phyloP scores from a whole-genome alignment of 2,329 filamentous ascomycete species.

The Ceratocystis papillata region DNA sequence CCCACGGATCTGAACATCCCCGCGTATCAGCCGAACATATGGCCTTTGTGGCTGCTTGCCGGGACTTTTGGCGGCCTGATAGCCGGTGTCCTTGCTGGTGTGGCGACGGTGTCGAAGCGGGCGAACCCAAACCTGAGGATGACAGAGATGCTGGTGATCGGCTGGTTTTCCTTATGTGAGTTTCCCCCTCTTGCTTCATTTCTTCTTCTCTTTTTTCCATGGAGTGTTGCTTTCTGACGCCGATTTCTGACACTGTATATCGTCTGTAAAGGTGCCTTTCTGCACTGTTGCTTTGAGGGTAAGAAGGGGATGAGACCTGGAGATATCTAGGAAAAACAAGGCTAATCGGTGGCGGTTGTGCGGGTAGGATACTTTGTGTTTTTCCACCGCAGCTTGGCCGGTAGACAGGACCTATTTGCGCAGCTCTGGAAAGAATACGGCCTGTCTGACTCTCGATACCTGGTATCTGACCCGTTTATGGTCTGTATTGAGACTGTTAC shows the following conservation, averaged over 20 bases:
- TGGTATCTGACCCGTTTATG: slow-evolving; percentile 72
- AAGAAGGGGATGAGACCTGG: slow-evolving; percentile 21
- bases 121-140: neutral
- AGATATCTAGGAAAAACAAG: neutral
- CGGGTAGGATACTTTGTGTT: slow-evolving; percentile 59
- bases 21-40: slow-evolving; percentile 56
- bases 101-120: neutral
- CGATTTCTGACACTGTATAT: neutral
- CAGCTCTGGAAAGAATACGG: slow-evolving; percentile 93
- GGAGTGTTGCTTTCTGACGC: neutral
- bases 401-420: slow-evolving; percentile 61
- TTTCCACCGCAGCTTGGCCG: slow-evolving; percentile 55
- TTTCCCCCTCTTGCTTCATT: neutral
- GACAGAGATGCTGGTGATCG: slow-evolving; percentile 11
- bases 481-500: slow-evolving; percentile 81
- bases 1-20: slow-evolving; percentile 52
- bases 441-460: slow-evolving; percentile 74
- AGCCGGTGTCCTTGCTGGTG: neutral
- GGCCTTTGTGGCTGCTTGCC: slow-evolving; percentile 30
- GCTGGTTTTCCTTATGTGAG: slow-evolving; percentile 23
- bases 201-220: neutral
- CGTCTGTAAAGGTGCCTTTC: slow-evolving; percentile 43
- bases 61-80: slow-evolving; percentile 15
- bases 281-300: slow-evolving; percentile 79
- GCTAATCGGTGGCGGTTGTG: neutral